Evolutionary conservation across 2,329 filamentous ascomycete species (phyloP).

Genomic region (Blastomyces percursus): DNA sequence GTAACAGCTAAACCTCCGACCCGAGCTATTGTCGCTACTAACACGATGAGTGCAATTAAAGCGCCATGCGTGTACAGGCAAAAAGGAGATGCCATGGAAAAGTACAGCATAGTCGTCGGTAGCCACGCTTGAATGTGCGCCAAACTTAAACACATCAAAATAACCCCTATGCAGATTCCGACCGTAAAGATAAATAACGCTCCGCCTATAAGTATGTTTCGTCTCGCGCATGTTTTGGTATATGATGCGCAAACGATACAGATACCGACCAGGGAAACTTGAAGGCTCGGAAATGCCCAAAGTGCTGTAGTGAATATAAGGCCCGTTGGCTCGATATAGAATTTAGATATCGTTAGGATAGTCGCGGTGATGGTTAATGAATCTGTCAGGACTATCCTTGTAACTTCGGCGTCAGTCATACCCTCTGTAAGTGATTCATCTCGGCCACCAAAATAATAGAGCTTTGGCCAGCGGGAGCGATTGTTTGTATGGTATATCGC

Average conservation of each 20-base stretch:
- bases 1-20: slow-evolving; percentile 2
- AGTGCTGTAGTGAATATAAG: not conserved
- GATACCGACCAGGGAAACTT: slow-evolving; percentile 2
- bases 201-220: not conserved
- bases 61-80: not conserved
- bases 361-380: slow-evolving; percentile 1
- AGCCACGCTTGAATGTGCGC: not conserved
- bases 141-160: not conserved
- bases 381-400: slow-evolving; percentile 2
- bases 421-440: not conserved
- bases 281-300: slow-evolving; percentile 3
- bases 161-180: not conserved
- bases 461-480: slow-evolving; percentile 3
- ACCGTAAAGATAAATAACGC: not conserved
- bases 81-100: slow-evolving; percentile 2
- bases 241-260: slow-evolving; percentile 2
- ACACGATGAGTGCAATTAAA: not conserved
- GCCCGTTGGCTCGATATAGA: not conserved
- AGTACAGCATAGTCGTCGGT: slow-evolving; percentile 1
- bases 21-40: not conserved
- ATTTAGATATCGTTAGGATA: not conserved
- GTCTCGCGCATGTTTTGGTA: not conserved
- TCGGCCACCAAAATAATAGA: slow-evolving; percentile 5
- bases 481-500: slow-evolving; percentile 1
- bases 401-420: slow-evolving; percentile 2